Evolutionary conservation across 495 filamentous ascomycete species (phyloP), one percentile per base, ranked within the genome.

Genomic region (Penicillium roqueforti): DNA sequence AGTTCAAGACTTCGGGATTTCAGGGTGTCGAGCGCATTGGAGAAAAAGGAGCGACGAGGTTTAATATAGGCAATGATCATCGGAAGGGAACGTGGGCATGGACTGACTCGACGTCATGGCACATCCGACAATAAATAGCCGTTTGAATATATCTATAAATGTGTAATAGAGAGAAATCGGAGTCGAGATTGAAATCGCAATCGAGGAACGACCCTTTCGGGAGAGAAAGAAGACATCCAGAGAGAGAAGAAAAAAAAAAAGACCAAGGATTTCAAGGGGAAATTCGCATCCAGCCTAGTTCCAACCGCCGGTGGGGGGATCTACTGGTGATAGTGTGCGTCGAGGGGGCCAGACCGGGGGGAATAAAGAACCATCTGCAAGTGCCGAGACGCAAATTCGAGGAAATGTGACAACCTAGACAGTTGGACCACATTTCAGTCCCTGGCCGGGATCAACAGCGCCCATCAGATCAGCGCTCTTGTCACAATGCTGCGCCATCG

Each of bases 401-500:
- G n/a, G n/a, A 40, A 9, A 2, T 46, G 3, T 9, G n/a, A n/a
- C n/a, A n/a, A n/a, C n/a, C 32, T 19, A 57, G 22, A 18, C 23
- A 28, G 36, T 25, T 10, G 56, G 56, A 39, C 67, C 62, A 56
- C 73, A 77, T 37, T 76, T 77, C 49, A 63, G 51, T 9, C 70
- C 68, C 42, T 76, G 61, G 6, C 53, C 63, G 36, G 68, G 14
- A 22, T 70, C 66, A 37, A 76, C 74, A 0, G 66, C 65, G 7
- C 74, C 71, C 57, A 76, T 69, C 49, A 69, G 40, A 23, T 57
- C 68, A 41, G 74, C 74, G 25, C 82, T 74, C 50, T 77, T 62
- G 63, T 91, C 87, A 67, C 88, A 91, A 53, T 81, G 76, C 37
- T 65, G 67, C 1, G 88, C 88, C 69, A 91, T 77, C 14, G 76